Evolutionary conservation across 108 stramenopile genomes (phyloP), one percentile per base, ranked within the genome.

Genomic region (Parmales sp.): DNA sequence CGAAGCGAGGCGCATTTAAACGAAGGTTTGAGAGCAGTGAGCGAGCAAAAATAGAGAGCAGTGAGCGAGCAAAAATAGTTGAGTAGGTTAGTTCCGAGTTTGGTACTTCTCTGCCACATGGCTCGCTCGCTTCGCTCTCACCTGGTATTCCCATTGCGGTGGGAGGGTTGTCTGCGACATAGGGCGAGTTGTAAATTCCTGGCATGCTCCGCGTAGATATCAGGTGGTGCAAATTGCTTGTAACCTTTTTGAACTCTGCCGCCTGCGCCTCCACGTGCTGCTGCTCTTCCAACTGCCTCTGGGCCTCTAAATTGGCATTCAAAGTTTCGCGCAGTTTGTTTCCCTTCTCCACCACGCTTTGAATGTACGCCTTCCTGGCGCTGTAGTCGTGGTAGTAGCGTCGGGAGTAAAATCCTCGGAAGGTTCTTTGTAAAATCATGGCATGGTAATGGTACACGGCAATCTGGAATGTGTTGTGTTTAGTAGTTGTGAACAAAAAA

Each of bases 151-250:
- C 76, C 4, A 72, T 68, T 4, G 80, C 77, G 18, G 75, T 81
- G 11, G 78, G 80, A 22, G 63, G 64, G n/a, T 37, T 18, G 2
- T 71, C 65, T 16, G 44, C 46, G 19, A 22, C 66, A 46, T 73
- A 74, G 9, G 76, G 78, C 1, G 80, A 65, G 68, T 76, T 77
- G 75, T 77, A 83, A 2, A 81, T 63, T 1, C 82, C 82, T 1
- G 75, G 69, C 2, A 65, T 45, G 38, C 49, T 45, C 73, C 70
- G 64, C n/a, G 82, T 83, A 49, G 68, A 70, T 5, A 78, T 48
- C 3, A 83, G 70, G 60, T 83, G 82, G 68, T 83, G 82, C 39
- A 83, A 54, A 38, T 83, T 81, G 26, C 51, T 23, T 16, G 80
- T 66, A 19, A 79, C 65, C 39, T 64, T 50, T 50, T 74, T 45